Base-by-base conservation (phyloP, 2,329 filamentous ascomycete species). In the Arthrobotrys sinensis region DNA sequence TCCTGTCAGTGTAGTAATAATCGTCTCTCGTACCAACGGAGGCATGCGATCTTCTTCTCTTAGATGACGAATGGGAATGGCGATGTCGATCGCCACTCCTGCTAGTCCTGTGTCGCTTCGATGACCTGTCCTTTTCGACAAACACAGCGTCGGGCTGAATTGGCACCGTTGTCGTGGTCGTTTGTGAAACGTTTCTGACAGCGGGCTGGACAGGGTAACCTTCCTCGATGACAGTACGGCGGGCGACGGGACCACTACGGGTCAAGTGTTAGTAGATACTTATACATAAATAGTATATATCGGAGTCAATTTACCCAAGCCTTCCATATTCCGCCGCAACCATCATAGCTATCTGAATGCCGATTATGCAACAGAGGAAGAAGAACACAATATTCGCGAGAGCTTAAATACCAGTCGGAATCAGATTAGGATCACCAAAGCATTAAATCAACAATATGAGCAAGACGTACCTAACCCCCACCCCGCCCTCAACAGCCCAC, bases 171-270 rank as follows among this genome's bases (percentile, higher is more conserved):
- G 72, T 48, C 10, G 72, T 76, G 32, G 73, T 77, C 2, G 73
- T 77, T 46, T 71, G 73, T 62, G 65, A 65, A 60, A 77, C 66
- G 53, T 77, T 77, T 32, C 73, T 52, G 28, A 71, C 66, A 19
- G 73, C 66, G 5, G 73, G 73, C 12, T 71, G 65, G 28, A 71
- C 52, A 4, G 73, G 73, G 24, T 71, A 77, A 28, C 73, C 73
- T 63, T 77, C 73, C 21, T 77, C 73, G 52, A 77, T 77, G 32
- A 77, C 66, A 12, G 73, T 77, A 24, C 73, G 73, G 52, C 73
- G 73, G 43, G 73, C 73, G 62, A 77, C 66, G 34, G 73, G 73
- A 24, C 73, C 73, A 6, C 73, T 77, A 36, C 12, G 14, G 57
- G 45, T 38, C 11, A 53, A 11, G 3, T 5, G 45, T 76, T 66